Conservation (phyloP, 441 rosid species). For the Dalechampia spathulata region DNA sequence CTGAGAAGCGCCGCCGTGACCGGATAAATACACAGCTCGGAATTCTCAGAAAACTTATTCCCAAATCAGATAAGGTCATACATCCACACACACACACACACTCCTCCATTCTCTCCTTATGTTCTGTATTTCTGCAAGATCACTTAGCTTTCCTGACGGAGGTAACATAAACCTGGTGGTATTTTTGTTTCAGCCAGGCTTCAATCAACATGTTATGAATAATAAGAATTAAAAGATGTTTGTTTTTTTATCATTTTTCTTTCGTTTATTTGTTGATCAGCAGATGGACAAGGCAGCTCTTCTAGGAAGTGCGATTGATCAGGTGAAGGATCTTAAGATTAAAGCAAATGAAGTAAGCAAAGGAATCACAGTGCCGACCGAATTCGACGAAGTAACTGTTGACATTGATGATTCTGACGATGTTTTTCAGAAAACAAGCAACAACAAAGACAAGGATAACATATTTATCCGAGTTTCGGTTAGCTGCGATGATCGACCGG, state of each 20-base stretch:
- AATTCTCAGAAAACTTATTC: conserved; percentile 72
- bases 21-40: conserved; percentile 81
- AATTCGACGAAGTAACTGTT: conserved; percentile 62
- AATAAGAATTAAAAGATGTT: no score
- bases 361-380: conserved; percentile 49
- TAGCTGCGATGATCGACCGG: conserved; percentile 85
- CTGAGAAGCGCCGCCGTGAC: conserved; percentile 90
- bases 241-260: no score
- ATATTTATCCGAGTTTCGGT: conserved; percentile 48
- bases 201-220: no score
- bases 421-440: background rate
- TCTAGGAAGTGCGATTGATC: conserved; percentile 62
- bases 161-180: background rate
- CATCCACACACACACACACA: no score
- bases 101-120: no score
- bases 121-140: no score
- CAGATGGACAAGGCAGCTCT: conserved; percentile 97
- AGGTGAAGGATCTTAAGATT: conserved; percentile 63
- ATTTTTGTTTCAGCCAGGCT: no score
- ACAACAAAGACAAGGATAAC: conserved; percentile 4
- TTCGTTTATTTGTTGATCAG: background rate
- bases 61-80: conserved; percentile 93
- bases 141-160: background rate
- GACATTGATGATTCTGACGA: conserved; percentile 30
- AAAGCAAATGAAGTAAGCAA: conserved; percentile 52